These are phyloP conservation scores for Dentipellis fragilis DNA, from an alignment of 768 basidiomycete species.

Conservation along the genomic window DNA sequence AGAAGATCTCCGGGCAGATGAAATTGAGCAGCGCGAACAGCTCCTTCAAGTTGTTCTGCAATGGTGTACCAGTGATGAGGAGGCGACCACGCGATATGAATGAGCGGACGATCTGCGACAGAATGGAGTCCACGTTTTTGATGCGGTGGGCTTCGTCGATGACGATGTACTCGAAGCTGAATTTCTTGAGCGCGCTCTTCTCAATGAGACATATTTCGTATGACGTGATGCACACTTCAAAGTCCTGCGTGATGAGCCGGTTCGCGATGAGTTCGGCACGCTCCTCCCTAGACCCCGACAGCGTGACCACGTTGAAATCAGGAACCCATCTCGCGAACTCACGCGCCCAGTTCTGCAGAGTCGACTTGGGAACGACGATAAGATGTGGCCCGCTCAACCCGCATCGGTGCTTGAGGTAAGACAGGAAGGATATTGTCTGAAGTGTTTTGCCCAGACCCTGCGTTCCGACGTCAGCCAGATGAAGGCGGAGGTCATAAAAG, in stretches of 20 bases:
- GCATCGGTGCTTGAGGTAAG: conserved; percentile 84
- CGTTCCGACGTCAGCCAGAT: neutral
- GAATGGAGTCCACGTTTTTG: conserved; percentile 96
- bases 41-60: conserved; percentile 96
- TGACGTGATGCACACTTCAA: conserved; percentile 90
- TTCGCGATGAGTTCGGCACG: conserved; percentile 71
- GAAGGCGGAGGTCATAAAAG: conserved; percentile 5
- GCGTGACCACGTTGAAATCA: conserved; percentile 69
- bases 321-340: conserved; percentile 91
- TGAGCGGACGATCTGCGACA: conserved; percentile 87
- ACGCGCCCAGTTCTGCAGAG: conserved; percentile 92
- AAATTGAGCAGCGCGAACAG: conserved; percentile 89
- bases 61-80: conserved; percentile 92
- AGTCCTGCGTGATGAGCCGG: conserved; percentile 75
- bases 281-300: conserved; percentile 87
- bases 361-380: conserved; percentile 97
- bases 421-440: conserved; percentile 94
- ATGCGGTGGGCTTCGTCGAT: conserved; percentile 99
- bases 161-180: conserved; percentile 94
- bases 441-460: conserved; percentile 97
- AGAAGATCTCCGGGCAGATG: conserved; percentile 94
- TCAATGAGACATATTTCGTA: conserved; percentile 98
- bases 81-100: conserved; percentile 85
- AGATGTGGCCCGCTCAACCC: conserved; percentile 78
- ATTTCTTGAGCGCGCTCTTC: conserved; percentile 84